Conservation (phyloP, 2,329 filamentous ascomycete species). For the Decorospora gaudefroyi region DNA sequence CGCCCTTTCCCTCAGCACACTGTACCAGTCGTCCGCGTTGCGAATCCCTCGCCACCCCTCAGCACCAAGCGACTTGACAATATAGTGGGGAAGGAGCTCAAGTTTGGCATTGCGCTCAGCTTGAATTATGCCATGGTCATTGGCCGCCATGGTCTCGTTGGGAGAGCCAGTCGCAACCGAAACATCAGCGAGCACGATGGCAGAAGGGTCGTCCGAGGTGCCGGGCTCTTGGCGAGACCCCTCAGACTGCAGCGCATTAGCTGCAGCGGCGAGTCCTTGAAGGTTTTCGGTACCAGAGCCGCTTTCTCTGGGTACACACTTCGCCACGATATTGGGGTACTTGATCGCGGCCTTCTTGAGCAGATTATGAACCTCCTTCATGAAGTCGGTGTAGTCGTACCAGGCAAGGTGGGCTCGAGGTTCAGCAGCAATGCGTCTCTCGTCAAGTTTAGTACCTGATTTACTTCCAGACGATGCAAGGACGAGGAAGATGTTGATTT, state of each 20-base stretch:
- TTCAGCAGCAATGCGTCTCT: slow-evolving; percentile 26
- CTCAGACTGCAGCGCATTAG: slow-evolving; percentile 34
- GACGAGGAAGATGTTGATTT: slow-evolving; percentile 67
- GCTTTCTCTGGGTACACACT: neutral
- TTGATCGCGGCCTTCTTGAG: slow-evolving; percentile 17
- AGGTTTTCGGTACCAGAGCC: slow-evolving; percentile 29
- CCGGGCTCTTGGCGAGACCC: slow-evolving; percentile 1
- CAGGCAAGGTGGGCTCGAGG: slow-evolving; percentile 19
- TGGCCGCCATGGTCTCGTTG: neutral
- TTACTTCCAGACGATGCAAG: slow-evolving; percentile 50
- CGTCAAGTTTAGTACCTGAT: slow-evolving; percentile 56
- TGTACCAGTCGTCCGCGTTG: slow-evolving; percentile 33
- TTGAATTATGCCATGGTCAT: neutral
- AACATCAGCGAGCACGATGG: too few relatives aligned
- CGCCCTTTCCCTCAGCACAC: slow-evolving; percentile 32
- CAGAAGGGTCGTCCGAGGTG: neutral
- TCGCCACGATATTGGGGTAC: slow-evolving; percentile 19
- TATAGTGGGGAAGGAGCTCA: slow-evolving; percentile 16
- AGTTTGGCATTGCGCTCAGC: neutral
- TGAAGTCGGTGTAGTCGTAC: slow-evolving; percentile 28
- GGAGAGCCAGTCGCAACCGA: neutral
- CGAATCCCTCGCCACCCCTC: slow-evolving; percentile 30
- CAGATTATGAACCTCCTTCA: slow-evolving; percentile 20
- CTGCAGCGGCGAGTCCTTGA: slow-evolving; percentile 40
- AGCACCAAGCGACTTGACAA: slow-evolving; percentile 32